These are phyloP conservation scores for Isabelozyma gotoi DNA, from an alignment of 805 yeast genomes.

Conservation along the genomic window DNA sequence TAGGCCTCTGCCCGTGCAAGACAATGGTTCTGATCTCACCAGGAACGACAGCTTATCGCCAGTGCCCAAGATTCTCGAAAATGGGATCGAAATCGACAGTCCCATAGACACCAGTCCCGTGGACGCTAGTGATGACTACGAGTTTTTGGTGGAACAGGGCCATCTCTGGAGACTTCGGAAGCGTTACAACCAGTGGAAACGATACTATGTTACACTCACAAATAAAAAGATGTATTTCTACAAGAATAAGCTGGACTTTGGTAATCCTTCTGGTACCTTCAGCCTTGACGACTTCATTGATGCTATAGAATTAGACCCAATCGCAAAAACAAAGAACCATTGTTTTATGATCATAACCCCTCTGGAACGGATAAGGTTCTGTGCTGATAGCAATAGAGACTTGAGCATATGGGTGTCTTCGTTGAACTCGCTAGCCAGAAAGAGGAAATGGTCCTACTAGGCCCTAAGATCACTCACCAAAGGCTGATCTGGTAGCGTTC, in stretches of 20 bases:
- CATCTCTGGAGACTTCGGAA: slow-evolving; percentile 38
- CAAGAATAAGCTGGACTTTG: slow-evolving; percentile 21
- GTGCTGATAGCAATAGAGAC: slow-evolving; percentile 46
- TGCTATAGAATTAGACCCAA: slow-evolving; percentile 50
- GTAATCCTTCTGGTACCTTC: slow-evolving; percentile 29
- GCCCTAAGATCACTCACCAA: no score
- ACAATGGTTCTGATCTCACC: no score
- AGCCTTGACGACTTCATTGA: slow-evolving; percentile 36
- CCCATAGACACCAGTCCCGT: background rate
- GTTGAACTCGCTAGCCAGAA: slow-evolving; percentile 32
- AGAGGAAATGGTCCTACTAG: no score
- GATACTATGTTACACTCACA: slow-evolving; percentile 43
- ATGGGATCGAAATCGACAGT: no score
- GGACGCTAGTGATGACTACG: slow-evolving; percentile 3
- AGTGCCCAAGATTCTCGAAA: no score
- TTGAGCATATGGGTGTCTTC: slow-evolving; percentile 50
- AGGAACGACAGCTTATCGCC: no score
- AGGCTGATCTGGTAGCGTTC: no score
- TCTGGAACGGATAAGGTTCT: slow-evolving; percentile 41
- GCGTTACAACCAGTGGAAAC: slow-evolving; percentile 49
- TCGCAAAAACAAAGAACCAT: slow-evolving; percentile 41
- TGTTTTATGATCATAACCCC: slow-evolving; percentile 51
- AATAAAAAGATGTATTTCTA: slow-evolving; percentile 39
- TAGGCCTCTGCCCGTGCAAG: background rate
- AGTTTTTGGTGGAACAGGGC: slow-evolving; percentile 39